phyloP scores from a whole-genome alignment of 2,329 filamentous ascomycete species.

The Alternaria burnsii region DNA sequence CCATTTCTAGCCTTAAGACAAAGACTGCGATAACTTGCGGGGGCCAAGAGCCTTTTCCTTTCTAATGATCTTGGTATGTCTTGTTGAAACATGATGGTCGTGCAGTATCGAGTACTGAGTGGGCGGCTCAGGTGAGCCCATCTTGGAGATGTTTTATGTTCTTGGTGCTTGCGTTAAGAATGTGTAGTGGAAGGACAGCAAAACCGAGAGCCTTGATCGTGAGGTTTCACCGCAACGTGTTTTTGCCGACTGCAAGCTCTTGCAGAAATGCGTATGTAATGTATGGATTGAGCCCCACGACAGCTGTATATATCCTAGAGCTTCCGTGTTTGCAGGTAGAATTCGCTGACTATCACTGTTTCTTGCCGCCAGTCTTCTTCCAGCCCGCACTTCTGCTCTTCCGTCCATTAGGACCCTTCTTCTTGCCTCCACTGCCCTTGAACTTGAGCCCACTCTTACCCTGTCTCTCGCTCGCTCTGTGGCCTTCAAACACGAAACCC shows the following conservation, averaged over 20 bases:
- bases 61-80: neutral
- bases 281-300: neutral
- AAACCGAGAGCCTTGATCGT: neutral
- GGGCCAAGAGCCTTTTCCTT: neutral
- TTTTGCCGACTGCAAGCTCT: neutral
- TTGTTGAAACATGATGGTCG: neutral
- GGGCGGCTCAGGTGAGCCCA: neutral
- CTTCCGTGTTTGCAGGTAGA: neutral
- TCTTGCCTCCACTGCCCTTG: constrained; percentile 56
- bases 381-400: constrained; percentile 56
- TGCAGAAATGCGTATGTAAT: neutral
- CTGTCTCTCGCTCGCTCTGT: constrained; percentile 73
- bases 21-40: neutral
- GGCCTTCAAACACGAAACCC: constrained; percentile 81
- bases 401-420: constrained; percentile 55
- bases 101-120: neutral
- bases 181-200: neutral
- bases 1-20: constrained; percentile 4
- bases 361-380: constrained; percentile 53
- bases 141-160: neutral
- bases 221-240: neutral
- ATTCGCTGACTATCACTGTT: constrained; percentile 14
- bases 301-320: neutral
- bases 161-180: neutral
- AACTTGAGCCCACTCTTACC: constrained; percentile 70